phyloP scores from a whole-genome alignment of 2,329 filamentous ascomycete species.

The Lecanicillium sp. region DNA sequence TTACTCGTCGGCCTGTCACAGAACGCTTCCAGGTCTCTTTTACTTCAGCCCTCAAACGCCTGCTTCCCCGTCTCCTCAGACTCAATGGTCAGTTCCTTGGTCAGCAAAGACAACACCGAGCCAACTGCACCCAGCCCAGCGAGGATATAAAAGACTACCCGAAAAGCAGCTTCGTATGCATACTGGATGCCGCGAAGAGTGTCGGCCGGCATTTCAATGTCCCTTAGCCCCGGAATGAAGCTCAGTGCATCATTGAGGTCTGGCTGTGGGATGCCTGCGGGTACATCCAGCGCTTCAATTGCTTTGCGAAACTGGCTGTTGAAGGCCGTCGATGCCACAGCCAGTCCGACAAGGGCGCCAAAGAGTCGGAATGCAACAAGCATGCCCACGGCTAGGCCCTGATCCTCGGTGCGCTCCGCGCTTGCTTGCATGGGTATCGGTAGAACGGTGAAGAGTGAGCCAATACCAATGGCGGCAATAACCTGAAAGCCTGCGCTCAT shows the following conservation, averaged over 20 bases:
- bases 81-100: neutral
- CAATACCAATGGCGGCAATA: neutral
- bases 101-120: neutral
- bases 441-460: slow-evolving; percentile 1
- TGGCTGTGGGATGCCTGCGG: neutral
- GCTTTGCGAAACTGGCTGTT: neutral
- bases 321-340: neutral
- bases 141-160: neutral
- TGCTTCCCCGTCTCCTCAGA: neutral
- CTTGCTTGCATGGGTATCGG: slow-evolving; percentile 3
- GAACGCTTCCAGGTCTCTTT: too few relatives aligned
- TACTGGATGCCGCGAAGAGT: neutral
- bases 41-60: neutral
- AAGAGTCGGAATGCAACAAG: slow-evolving; percentile 1
- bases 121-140: neutral
- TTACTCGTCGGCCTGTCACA: too few relatives aligned
- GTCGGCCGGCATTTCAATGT: neutral
- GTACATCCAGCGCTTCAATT: neutral
- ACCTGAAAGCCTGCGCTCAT: slow-evolving; percentile 1
- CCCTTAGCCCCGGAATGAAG: neutral
- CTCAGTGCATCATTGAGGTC: neutral
- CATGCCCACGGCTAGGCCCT: neutral
- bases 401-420: neutral
- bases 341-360: neutral
- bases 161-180: neutral